These are phyloP conservation scores for Aureobasidium sp. DNA, from an alignment of 2,329 filamentous ascomycete genomes.

Conservation along the genomic window DNA sequence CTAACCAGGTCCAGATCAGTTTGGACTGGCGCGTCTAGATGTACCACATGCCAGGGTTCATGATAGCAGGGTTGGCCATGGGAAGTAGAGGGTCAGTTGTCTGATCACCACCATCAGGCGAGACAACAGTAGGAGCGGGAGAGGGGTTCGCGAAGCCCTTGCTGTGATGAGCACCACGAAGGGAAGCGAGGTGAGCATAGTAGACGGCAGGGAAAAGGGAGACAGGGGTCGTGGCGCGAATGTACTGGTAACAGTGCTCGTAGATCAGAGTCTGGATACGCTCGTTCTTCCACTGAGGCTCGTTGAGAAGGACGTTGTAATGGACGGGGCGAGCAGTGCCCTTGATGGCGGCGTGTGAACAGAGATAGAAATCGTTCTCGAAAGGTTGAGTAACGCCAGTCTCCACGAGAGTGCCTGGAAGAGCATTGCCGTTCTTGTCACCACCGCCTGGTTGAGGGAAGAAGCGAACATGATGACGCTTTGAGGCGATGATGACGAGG, in stretches of 20 bases:
- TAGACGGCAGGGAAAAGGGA: conserved; percentile 86
- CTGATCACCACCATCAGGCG: background rate
- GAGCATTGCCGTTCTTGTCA: conserved; percentile 73
- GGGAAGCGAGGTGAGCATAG: conserved; percentile 86
- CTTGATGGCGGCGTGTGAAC: conserved; percentile 73
- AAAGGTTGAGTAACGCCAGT: conserved; percentile 83
- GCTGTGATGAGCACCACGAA: conserved; percentile 72
- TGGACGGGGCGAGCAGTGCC: conserved; percentile 80
- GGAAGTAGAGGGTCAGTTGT: conserved; percentile 32
- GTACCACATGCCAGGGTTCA: conserved; percentile 44
- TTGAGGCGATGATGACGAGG: conserved; percentile 81
- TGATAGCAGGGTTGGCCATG: conserved; percentile 34
- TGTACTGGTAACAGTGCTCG: conserved; percentile 90
- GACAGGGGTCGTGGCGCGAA: conserved; percentile 84
- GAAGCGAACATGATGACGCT: conserved; percentile 89
- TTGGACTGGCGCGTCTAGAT: conserved; percentile 31
- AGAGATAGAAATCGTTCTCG: conserved; percentile 80
- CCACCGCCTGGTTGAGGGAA: conserved; percentile 59
- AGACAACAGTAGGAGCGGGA: conserved; percentile 18
- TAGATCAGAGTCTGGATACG: conserved; percentile 84
- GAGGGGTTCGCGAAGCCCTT: conserved; percentile 32
- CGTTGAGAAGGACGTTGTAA: conserved; percentile 83
- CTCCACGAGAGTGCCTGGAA: conserved; percentile 84
- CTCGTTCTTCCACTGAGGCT: conserved; percentile 60
- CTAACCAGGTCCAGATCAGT: conserved; percentile 1